These are phyloP conservation scores for Cytospora piceicola DNA, from an alignment of 2,329 filamentous ascomycete species.

Conservation along the genomic window DNA sequence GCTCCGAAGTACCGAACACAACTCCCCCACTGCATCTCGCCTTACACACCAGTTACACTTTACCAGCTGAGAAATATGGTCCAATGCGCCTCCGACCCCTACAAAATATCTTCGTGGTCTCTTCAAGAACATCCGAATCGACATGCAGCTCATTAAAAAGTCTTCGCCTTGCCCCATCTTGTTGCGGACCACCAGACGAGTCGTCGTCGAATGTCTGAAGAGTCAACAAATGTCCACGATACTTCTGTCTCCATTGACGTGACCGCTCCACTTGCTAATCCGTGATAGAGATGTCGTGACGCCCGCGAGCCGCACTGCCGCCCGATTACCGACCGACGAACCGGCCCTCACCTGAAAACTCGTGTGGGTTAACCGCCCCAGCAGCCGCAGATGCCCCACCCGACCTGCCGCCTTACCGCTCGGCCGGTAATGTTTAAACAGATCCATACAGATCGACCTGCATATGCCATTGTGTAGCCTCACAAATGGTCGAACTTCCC, in stretches of 20 bases:
- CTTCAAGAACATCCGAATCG: neutral
- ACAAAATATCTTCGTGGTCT: neutral
- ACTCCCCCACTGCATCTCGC: constrained; percentile 15
- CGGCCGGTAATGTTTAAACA: neutral
- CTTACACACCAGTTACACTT: no score
- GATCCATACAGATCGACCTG: constrained; percentile 1
- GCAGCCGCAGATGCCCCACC: neutral
- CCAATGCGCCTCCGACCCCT: neutral
- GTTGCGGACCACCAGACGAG: neutral
- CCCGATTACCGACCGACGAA: constrained; percentile 20
- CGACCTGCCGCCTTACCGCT: neutral
- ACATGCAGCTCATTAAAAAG: neutral
- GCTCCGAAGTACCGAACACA: constrained; percentile 5
- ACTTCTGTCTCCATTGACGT: constrained; percentile 17
- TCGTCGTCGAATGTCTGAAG: neutral
- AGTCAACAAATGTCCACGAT: neutral
- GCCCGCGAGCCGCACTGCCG: constrained; percentile 6
- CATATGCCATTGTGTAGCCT: neutral
- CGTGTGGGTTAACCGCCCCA: neutral
- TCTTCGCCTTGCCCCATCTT: neutral
- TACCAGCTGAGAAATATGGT: neutral
- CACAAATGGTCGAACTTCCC: neutral
- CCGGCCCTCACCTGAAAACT: constrained; percentile 3
- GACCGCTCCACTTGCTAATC: constrained; percentile 27
- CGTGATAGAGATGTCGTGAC: constrained; percentile 16